Evolutionary conservation across 306 rosid genomes (phyloP), one percentile per base, ranked within the genome.

Genomic region (Prunus campanulata): DNA sequence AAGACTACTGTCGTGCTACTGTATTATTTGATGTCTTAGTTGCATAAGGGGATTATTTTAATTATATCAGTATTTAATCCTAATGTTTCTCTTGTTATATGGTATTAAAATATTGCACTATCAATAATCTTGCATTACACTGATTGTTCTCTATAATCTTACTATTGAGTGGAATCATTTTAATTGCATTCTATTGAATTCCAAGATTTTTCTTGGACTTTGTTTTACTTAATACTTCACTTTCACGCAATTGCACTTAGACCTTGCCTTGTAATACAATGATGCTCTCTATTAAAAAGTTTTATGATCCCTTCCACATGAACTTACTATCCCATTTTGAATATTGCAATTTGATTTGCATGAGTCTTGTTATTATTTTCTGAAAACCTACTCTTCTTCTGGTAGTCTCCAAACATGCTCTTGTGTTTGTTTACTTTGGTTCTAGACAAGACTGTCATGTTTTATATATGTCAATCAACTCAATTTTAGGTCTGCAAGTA

Each of bases 401-500:
- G 3, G 29, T 72, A 46, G 11, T n/a, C 18, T 47, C 32, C 56
- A 15, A 12, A 35, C 66, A 63, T 52, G 25, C 52, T 76, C 12
- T 56, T 71, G 75, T 56, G 32, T 20, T n/a, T n/a, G 16, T 39
- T 39, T 72, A 14, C 20, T 66, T 65, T 44, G 19, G 8, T 22
- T 47, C 29, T 59, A 50, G 24, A 76, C 27, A 39, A 66, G 56
- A 59, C 8, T 22, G 22, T 74, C 62, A 35, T 46, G 49, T 68
- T 10, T 60, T 27, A 72, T 77, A 35, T 71, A 66, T 68, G 67
- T 82, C 51, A 56, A 18, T 66, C 44, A 18, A 16, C 72, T 71
- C 29, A 35, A 27, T 22, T 67, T 79, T 83, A 95, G 98, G 96
- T 95, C 65, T 86, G 93, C 86, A 90, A 89, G 79, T 83, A 80